Evolutionary conservation across 116 monocot genomes (phyloP).

Genomic region (Iris pallida): DNA sequence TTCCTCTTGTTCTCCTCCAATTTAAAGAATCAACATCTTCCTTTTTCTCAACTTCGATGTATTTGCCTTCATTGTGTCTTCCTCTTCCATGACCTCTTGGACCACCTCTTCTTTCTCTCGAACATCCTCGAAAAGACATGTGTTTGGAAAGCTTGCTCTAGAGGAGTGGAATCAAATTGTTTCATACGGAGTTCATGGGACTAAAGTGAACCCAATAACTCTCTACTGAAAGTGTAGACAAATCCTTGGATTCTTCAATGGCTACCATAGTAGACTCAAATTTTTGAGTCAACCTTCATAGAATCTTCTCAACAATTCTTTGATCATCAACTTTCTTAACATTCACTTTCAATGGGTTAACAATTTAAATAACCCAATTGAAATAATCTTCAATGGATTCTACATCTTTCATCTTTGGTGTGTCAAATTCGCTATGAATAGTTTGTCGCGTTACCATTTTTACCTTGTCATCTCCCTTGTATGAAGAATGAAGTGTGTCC

Average conservation of each 20-base stretch:
- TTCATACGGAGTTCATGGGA: conserved; percentile 8
- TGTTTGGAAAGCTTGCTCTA: conserved; percentile 9
- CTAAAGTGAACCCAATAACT: conserved; percentile 6
- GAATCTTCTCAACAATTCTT: conserved; percentile 12
- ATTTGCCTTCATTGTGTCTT: neutral
- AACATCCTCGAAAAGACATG: conserved; percentile 1
- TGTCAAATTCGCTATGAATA: conserved; percentile 8
- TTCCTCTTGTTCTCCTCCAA: neutral
- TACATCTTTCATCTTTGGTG: conserved; percentile 1
- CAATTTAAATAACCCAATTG: conserved; percentile 4
- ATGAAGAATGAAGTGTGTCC: no score
- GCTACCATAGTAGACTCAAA: conserved; percentile 8
- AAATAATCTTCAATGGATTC: conserved; percentile 8
- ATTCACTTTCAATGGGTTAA: conserved; percentile 6
- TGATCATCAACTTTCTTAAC: conserved; percentile 6
- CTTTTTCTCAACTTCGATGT: neutral
- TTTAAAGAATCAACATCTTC: neutral
- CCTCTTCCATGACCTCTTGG: neutral
- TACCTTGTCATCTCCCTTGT: no score
- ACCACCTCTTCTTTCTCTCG: conserved; percentile 5
- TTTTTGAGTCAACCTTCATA: conserved; percentile 5
- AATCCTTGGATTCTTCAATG: conserved; percentile 9
- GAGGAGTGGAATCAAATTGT: conserved; percentile 12
- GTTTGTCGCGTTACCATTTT: conserved; percentile 9
- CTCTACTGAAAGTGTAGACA: conserved; percentile 1